These are phyloP conservation scores for Lodderomyces theae DNA, from an alignment of 1,139 yeast species.

Conservation along the genomic window DNA sequence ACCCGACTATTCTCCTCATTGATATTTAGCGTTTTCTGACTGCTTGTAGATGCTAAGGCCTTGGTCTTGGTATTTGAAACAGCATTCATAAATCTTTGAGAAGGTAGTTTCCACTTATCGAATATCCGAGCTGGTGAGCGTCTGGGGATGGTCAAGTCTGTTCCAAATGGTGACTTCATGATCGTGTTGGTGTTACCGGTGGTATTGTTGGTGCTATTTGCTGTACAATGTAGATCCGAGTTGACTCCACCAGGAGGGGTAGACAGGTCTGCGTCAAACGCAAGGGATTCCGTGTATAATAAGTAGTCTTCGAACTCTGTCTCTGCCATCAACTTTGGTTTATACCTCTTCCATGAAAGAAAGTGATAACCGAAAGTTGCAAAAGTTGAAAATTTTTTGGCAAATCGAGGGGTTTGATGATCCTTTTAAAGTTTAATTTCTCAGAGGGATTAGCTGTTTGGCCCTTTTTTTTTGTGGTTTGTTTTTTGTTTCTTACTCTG, in stretches of 20 bases:
- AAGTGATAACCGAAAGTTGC: background rate
- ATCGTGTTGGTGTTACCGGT: background rate
- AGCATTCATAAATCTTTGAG: slow-evolving; percentile 1
- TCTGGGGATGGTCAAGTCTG: slow-evolving; percentile 14
- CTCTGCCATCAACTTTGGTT: background rate
- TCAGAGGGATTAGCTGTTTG: too few species aligned
- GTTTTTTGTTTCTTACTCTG: too few species aligned
- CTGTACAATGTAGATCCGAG: too few species aligned
- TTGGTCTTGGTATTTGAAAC: background rate
- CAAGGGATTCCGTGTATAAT: slow-evolving; percentile 6
- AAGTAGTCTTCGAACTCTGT: slow-evolving; percentile 12
- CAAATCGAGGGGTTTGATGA: background rate
- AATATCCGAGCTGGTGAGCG: slow-evolving; percentile 21
- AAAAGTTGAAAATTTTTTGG: background rate
- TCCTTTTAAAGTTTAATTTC: background rate
- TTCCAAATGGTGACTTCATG: background rate
- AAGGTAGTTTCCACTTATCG: slow-evolving; percentile 9
- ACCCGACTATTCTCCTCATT: background rate
- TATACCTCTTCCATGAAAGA: background rate
- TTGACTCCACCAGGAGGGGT: background rate
- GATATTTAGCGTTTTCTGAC: background rate
- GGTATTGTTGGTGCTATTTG: background rate
- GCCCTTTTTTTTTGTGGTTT: too few species aligned
- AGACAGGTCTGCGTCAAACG: background rate
- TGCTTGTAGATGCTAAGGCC: background rate